Conservation (phyloP, 306 rosid genomes). For the Corylus heterophylla region DNA sequence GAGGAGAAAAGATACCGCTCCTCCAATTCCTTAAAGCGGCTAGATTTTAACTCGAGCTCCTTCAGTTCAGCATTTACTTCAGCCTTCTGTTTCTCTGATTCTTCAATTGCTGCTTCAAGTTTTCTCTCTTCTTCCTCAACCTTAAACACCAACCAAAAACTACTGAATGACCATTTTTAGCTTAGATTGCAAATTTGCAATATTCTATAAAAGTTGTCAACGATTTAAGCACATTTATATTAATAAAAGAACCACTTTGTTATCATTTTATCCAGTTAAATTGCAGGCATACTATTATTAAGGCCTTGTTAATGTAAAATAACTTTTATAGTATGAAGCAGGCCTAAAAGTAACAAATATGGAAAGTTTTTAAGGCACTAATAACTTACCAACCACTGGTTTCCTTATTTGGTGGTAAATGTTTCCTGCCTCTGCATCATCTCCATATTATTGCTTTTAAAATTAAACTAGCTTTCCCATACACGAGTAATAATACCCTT, state of each 20-base stretch:
- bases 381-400: background rate
- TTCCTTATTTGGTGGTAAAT: background rate
- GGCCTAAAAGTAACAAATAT: background rate
- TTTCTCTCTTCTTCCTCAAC: conserved; percentile 91
- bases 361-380: background rate
- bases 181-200: conserved; percentile 22
- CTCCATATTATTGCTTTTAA: background rate
- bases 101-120: conserved; percentile 89
- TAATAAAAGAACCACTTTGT: background rate
- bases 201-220: conserved; percentile 17
- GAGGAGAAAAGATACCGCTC: conserved; percentile 59
- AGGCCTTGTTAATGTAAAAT: background rate
- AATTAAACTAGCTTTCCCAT: background rate
- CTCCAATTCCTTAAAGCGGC: conserved; percentile 82
- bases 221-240: background rate
- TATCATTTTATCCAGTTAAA: background rate
- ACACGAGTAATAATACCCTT: background rate
- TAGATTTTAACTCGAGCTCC: conserved; percentile 80
- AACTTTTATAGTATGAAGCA: background rate
- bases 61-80: conserved; percentile 79
- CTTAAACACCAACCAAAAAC: conserved; percentile 43
- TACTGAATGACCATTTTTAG: conserved; percentile 33
- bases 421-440: background rate
- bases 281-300: background rate
- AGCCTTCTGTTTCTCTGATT: conserved; percentile 67